Base-by-base conservation (phyloP, 495 filamentous ascomycete species). In the Penicillium diatomitis region DNA sequence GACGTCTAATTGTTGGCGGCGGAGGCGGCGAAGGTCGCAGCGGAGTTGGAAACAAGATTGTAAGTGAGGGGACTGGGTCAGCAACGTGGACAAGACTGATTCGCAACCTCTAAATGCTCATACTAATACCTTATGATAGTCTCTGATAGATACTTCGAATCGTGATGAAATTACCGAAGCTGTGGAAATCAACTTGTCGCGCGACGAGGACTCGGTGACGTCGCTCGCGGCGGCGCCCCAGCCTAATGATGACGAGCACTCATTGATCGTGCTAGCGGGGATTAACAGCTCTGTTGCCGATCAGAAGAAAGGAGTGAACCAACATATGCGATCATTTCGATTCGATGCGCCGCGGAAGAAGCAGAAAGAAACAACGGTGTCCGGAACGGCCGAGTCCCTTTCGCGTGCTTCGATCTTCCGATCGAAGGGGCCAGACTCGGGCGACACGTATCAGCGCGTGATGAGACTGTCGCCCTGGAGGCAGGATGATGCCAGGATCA, bases 31-130 rank as follows among this genome's bases (percentile, higher is more conserved):
- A 89, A 59, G 81, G 85, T 36, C 81, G 83, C 48, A 92, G 78
- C 59, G 92, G 90, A 41, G 88, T 96, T 33, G 80, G 82, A 31
- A 98, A 96, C 67, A 91, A 90, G 68, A 89, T 97, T 63, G 87
- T 85, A 63, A 71, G 79, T 71, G 32, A 45, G 20, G 20, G 20
- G 20, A 20, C 20, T 20, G 20, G 20, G 1, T 20, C 20, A 20
- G 20, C 20, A 20, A 20, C 20, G 20, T 20, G 20, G 20, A 20
- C 20, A 1, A 20, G 20, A 20, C 20, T 20, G 20, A 20, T 20
- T 20, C 20, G 20, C 20, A 20, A 20, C 1, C 20, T 20, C 20
- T 20, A 20, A 20, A 20, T 20, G 20, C 20, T 20, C 20, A 20
- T 20, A 20, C 20, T 20, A 20, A 20, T 20, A 20, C 20, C 2